Conservation (phyloP, 768 basidiomycete species). For the Pleurotus tuber-regium region DNA sequence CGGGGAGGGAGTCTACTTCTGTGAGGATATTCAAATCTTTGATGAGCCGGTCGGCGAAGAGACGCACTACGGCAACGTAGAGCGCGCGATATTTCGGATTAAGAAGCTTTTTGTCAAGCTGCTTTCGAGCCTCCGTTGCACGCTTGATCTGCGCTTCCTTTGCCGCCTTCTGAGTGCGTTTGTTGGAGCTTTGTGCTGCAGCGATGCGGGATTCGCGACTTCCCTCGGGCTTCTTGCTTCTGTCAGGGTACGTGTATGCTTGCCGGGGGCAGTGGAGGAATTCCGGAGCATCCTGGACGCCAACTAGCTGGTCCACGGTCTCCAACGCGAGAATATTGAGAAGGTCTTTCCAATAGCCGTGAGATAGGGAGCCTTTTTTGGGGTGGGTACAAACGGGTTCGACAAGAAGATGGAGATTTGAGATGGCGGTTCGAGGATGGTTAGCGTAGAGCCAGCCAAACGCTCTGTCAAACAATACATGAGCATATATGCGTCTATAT, state of each 20-base stretch:
- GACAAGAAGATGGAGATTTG: slow-evolving; percentile 54
- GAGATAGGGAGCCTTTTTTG: slow-evolving; percentile 29
- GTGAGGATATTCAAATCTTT: slow-evolving; percentile 44
- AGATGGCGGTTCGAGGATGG: slow-evolving; percentile 68
- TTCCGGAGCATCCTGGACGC: slow-evolving; percentile 15
- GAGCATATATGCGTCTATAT: too few species aligned
- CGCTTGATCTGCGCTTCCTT: slow-evolving; percentile 21
- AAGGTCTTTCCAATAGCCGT: slow-evolving; percentile 78
- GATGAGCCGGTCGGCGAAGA: slow-evolving; percentile 54
- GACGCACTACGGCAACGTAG: slow-evolving; percentile 58
- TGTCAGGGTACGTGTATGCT: slow-evolving; percentile 12
- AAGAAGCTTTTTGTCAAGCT: slow-evolving; percentile 38
- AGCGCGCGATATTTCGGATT: slow-evolving; percentile 58
- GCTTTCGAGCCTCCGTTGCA: slow-evolving; percentile 27
- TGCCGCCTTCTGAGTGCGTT: slow-evolving; percentile 20
- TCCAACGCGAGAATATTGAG: slow-evolving; percentile 66
- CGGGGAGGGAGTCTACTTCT: slow-evolving; percentile 31
- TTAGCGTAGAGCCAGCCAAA: slow-evolving; percentile 69
- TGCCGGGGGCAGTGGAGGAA: slow-evolving; percentile 26
- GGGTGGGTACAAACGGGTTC: slow-evolving; percentile 43
- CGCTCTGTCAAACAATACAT: slow-evolving; percentile 39
- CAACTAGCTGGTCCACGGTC: slow-evolving; percentile 45
- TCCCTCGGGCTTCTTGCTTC: slow-evolving; percentile 11
- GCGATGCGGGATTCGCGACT: slow-evolving; percentile 23
- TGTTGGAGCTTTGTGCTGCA: slow-evolving; percentile 15